A percentile compares a stretch with the other conserved stretches of the same genome.
Evolutionary conservation across 495 filamentous ascomycete genomes (phyloP).

Genomic region (Darksidea phi): DNA sequence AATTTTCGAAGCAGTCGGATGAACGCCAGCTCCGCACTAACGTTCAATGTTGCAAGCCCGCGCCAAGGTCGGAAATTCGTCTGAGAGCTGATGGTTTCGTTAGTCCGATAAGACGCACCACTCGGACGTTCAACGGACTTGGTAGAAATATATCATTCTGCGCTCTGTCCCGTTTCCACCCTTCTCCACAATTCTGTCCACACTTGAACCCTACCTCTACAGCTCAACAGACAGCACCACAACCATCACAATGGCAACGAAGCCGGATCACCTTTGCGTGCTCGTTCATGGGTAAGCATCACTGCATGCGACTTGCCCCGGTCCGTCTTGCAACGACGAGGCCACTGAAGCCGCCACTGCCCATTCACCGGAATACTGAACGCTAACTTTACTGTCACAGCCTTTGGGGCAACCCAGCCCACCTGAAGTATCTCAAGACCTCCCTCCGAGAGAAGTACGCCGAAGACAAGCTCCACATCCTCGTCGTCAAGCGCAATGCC

Average conservation of each 20-base stretch:
- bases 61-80: slow-evolving; percentile 1
- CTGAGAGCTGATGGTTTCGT: background rate
- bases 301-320: slow-evolving; percentile 4
- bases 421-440: slow-evolving; percentile 70
- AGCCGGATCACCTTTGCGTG: slow-evolving; percentile 79
- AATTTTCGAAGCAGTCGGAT: background rate
- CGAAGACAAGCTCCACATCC: slow-evolving; percentile 65
- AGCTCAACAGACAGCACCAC: background rate
- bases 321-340: background rate
- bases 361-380: no score
- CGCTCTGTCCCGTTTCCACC: background rate
- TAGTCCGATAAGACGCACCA: background rate
- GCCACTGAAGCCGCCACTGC: no score
- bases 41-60: background rate
- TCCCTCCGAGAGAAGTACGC: slow-evolving; percentile 64
- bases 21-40: background rate
- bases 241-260: slow-evolving; percentile 12
- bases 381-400: slow-evolving; percentile 37
- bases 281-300: slow-evolving; percentile 82
- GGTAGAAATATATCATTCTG: background rate
- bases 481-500: slow-evolving; percentile 74
- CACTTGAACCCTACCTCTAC: background rate
- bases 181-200: background rate
- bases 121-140: background rate
- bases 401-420: slow-evolving; percentile 88